Percentiles rank a stretch among this genome's conserved stretches.
Evolutionary conservation across 2,329 filamentous ascomycete species (phyloP).

Genomic region (Tolypocladium guangdongense): DNA sequence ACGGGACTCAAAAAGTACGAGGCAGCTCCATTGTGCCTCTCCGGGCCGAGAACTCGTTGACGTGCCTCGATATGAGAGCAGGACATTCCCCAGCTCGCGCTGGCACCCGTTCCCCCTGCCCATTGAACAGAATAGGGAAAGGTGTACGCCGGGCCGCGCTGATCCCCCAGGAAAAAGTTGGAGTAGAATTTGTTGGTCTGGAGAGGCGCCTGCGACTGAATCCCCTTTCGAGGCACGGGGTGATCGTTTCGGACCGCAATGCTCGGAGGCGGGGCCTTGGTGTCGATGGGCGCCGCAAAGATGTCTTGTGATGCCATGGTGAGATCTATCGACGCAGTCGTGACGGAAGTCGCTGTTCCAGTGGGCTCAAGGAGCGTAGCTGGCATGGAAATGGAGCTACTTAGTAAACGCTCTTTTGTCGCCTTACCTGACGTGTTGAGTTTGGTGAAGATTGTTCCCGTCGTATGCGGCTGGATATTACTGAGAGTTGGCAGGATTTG

Average conservation of each 20-base stretch:
- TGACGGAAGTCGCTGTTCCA: background rate
- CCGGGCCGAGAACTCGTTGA: slow-evolving; percentile 57
- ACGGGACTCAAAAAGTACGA: slow-evolving; percentile 73
- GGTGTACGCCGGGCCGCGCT: slow-evolving; percentile 59
- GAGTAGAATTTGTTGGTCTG: slow-evolving; percentile 74
- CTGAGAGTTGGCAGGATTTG: background rate
- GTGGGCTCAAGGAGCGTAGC: background rate
- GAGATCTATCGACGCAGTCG: background rate
- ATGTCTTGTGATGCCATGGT: slow-evolving; percentile 32
- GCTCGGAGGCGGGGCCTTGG: slow-evolving; percentile 35
- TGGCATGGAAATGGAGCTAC: background rate
- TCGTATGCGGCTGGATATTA: background rate
- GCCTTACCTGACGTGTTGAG: background rate
- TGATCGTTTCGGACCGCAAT: slow-evolving; percentile 43
- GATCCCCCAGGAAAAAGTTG: slow-evolving; percentile 68
- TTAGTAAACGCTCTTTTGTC: background rate
- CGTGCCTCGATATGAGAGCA: slow-evolving; percentile 61
- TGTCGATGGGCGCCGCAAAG: slow-evolving; percentile 44
- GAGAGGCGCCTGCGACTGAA: slow-evolving; percentile 38
- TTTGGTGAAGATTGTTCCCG: background rate
- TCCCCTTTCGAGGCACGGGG: slow-evolving; percentile 43
- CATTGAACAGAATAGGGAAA: slow-evolving; percentile 65
- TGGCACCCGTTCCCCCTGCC: slow-evolving; percentile 50
- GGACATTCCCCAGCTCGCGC: slow-evolving; percentile 64
- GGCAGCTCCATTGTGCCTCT: slow-evolving; percentile 43